Evolutionary conservation across 1,284 basidiomycete genomes (phyloP), one percentile per base, ranked within the genome.

Genomic region (Fomitiporia mediterranea): DNA sequence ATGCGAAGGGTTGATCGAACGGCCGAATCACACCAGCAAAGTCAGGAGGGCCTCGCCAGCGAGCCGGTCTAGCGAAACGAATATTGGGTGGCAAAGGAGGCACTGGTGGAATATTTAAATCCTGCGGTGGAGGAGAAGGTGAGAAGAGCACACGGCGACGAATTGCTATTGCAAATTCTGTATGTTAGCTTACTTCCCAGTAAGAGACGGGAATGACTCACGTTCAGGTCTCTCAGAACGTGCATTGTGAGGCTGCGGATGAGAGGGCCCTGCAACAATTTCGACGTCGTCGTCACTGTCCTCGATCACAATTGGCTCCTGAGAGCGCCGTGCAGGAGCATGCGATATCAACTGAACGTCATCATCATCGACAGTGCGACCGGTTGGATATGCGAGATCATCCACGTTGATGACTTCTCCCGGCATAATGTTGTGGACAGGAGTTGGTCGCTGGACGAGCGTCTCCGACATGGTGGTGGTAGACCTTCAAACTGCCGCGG

Each of bases 81-180:
- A 65, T 64, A 60, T 69, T 67, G 4, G 55, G 64, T 1, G 79
- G 78, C 13, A 81, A 65, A 0, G 76, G 71, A 4, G 78, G 78
- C 0, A 75, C 61, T 3, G 66, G 63, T 55, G 53, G 63, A 25
- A 55, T 61, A 57, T 40, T 62, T 39, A 58, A 68, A 55, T 64
- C 49, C n/a, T 61, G 66, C 28, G 70, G 72, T 11, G 76, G 75
- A 1, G 77, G 76, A 19, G 57, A 44, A 9, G 79, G 78, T 1
- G 78, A 79, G 46, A 74, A 62, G 40, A 75, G 64, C 9, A 61
- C 63, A 7, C 57, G 58, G 49, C 53, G 53, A 47, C 52, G 50
- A 21, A 54, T 34, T 48, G 32, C 34, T 44, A 54, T 34, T 48
- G 32, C 34, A 38, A 15, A 47, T 15, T 38, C 38, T 17, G 11